Evolutionary conservation across 2,329 filamentous ascomycete species (phyloP).

Genomic region (Alternaria alternata): DNA sequence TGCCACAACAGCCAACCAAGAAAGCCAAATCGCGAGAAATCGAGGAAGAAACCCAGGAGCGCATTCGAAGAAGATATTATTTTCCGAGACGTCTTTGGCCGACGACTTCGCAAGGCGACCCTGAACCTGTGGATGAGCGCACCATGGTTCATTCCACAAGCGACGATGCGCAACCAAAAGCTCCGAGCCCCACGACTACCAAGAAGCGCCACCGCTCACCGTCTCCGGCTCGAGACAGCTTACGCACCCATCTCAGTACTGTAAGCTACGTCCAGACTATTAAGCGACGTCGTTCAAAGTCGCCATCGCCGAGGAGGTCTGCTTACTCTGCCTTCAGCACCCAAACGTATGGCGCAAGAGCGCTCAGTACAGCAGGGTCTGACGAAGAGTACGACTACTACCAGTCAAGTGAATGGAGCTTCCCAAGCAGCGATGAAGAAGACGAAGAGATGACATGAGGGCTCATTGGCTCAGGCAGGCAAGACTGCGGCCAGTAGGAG

Average conservation of each 20-base stretch:
- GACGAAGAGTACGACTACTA: constrained; percentile 7
- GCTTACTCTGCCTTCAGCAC: background rate
- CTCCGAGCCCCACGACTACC: background rate
- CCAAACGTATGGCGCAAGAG: background rate
- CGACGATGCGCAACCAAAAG: background rate
- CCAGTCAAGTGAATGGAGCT: constrained; percentile 20
- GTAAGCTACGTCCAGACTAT: constrained; percentile 1
- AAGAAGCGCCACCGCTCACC: constrained; percentile 8
- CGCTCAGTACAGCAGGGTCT: background rate
- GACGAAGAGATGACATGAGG: background rate
- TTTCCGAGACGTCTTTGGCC: background rate
- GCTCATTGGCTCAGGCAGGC: background rate
- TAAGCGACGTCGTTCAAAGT: constrained; percentile 9
- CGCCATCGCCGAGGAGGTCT: constrained; percentile 1
- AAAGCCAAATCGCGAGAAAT: constrained; percentile 4
- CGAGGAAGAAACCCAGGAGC: constrained; percentile 10
- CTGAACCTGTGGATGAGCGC: background rate
- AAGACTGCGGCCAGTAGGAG: background rate
- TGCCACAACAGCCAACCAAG: constrained; percentile 3
- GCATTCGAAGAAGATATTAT: constrained; percentile 14
- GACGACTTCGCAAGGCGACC: background rate
- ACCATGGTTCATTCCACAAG: background rate
- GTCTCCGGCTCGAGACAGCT: background rate
- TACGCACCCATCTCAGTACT: background rate
- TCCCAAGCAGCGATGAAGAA: constrained; percentile 8